phyloP scores from a whole-genome alignment of 2,329 filamentous ascomycete species.

The Aspergillus piperis region DNA sequence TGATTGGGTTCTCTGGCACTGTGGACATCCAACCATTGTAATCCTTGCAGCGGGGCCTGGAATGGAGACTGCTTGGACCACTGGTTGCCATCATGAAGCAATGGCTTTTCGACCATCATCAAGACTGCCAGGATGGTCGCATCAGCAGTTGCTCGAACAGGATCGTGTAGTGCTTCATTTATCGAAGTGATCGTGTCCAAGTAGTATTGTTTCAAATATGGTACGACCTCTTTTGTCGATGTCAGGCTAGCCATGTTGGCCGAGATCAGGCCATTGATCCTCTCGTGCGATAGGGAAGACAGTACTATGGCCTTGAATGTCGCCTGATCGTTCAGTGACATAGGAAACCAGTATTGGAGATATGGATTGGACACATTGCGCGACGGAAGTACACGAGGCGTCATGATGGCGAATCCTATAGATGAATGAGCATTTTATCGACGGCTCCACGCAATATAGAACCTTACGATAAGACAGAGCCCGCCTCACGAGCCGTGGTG shows the following conservation, averaged over 20 bases:
- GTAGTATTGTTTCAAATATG: neutral
- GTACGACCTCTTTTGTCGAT: neutral
- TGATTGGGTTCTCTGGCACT: neutral
- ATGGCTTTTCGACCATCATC: conserved; percentile 2
- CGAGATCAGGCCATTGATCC: neutral
- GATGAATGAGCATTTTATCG: too few relatives aligned
- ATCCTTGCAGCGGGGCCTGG: neutral
- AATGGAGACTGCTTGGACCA: neutral
- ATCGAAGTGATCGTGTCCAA: neutral
- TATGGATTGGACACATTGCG: conserved; percentile 3
- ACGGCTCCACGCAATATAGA: too few relatives aligned
- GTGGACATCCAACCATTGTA: conserved; percentile 9
- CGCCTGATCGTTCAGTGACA: neutral
- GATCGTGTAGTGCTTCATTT: neutral
- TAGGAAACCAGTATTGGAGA: conserved; percentile 3
- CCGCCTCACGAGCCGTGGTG: too few relatives aligned
- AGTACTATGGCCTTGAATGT: neutral
- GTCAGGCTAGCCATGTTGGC: too few relatives aligned
- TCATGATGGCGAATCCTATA: conserved; percentile 6
- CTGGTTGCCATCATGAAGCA: neutral
- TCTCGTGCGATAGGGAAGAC: neutral
- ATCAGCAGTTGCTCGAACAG: neutral
- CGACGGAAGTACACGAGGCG: conserved; percentile 7
- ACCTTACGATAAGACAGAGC: too few relatives aligned
- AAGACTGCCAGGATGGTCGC: conserved; percentile 5